These are phyloP conservation scores for Cyclocybe cylindracea DNA, from an alignment of 768 basidiomycete species.

Conservation along the genomic window DNA sequence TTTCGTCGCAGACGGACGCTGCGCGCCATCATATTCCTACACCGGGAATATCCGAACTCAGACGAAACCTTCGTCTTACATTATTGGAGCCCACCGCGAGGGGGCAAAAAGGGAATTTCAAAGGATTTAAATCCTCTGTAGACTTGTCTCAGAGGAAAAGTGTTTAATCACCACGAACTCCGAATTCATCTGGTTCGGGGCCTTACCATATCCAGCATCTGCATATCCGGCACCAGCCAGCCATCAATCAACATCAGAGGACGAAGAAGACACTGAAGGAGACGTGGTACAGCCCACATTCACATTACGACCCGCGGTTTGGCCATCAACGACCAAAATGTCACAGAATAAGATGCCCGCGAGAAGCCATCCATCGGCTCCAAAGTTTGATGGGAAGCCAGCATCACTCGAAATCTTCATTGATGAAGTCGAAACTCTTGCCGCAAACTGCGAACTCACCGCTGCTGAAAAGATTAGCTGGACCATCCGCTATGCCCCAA, in stretches of 20 bases:
- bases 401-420: neutral
- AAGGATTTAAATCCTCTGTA: too few species aligned
- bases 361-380: slow-evolving; percentile 8
- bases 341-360: neutral
- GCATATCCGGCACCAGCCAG: too few species aligned
- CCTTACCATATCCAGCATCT: too few species aligned
- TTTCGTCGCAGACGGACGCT: too few species aligned
- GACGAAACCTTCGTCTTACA: too few species aligned
- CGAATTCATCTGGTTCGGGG: too few species aligned
- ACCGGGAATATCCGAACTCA: too few species aligned
- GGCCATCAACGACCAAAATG: neutral
- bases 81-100: slow-evolving; percentile 15
- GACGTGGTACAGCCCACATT: too few species aligned
- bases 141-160: neutral
- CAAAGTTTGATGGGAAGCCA: slow-evolving; percentile 11
- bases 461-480: slow-evolving; percentile 6
- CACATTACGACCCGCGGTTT: neutral
- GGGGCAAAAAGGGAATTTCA: neutral
- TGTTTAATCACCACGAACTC: neutral
- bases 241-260: too few species aligned
- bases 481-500: slow-evolving; percentile 7
- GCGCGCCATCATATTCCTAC: too few species aligned
- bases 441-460: neutral
- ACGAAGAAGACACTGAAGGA: too few species aligned
- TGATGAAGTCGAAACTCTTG: slow-evolving; percentile 6